phyloP scores from a whole-genome alignment of 768 basidiomycete genomes.

The Tephrocybe rancida region DNA sequence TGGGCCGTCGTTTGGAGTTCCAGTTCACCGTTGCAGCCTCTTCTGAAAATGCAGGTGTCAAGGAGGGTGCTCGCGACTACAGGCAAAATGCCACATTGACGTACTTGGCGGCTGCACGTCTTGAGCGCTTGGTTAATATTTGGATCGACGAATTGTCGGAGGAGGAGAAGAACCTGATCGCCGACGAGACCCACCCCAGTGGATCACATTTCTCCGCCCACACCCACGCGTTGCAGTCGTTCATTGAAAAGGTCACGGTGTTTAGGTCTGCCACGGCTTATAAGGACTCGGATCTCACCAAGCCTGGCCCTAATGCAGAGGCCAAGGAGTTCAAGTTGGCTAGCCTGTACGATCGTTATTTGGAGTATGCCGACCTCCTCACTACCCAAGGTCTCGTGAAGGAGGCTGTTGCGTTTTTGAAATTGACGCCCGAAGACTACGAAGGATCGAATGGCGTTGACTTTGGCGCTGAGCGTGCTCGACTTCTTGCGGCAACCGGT shows the following conservation, averaged over 20 bases:
- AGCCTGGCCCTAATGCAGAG: conserved; percentile 40
- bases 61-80: conserved; percentile 47
- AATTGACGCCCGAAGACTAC: conserved; percentile 79
- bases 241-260: conserved; percentile 95
- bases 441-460: conserved; percentile 53
- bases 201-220: conserved; percentile 76
- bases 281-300: conserved; percentile 68
- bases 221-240: conserved; percentile 85
- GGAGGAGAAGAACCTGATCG: conserved; percentile 65
- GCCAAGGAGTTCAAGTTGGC: conserved; percentile 81
- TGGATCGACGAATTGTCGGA: conserved; percentile 91
- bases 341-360: conserved; percentile 87
- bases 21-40: conserved; percentile 64
- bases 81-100: conserved; percentile 91
- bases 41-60: conserved; percentile 45
- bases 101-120: conserved; percentile 86
- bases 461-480: conserved; percentile 38
- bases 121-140: conserved; percentile 87
- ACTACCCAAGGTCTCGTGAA: conserved; percentile 88
- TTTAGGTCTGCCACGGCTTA: conserved; percentile 89
- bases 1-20: conserved; percentile 90
- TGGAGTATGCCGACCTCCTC: conserved; percentile 93
- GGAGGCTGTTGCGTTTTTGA: conserved; percentile 79
- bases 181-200: conserved; percentile 38
- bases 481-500: conserved; percentile 37